Evolutionary conservation across 2,329 filamentous ascomycete genomes (phyloP).

Genomic region (Scolecobasidium constrictum): DNA sequence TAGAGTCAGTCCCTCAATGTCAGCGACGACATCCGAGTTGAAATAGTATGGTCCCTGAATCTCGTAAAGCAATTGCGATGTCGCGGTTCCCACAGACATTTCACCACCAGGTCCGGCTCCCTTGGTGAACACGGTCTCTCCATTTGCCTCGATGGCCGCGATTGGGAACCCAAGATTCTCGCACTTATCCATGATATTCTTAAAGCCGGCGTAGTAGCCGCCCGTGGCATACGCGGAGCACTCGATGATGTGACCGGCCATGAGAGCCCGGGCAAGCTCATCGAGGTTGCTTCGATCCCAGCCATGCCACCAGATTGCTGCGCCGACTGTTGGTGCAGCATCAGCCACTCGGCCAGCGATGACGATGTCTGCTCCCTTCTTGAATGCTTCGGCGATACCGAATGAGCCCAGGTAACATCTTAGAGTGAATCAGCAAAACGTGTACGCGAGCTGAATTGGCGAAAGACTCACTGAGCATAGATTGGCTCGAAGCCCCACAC

Average conservation of each 20-base stretch:
- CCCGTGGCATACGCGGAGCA: constrained; percentile 31
- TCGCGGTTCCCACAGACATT: constrained; percentile 10
- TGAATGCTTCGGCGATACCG: constrained; percentile 28
- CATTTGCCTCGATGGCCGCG: constrained; percentile 31
- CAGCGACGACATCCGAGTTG: constrained; percentile 21
- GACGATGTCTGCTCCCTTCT: constrained; percentile 32
- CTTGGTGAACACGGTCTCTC: constrained; percentile 33
- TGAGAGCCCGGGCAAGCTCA: constrained; percentile 26
- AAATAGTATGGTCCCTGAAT: constrained; percentile 28
- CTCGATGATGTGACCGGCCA: constrained; percentile 22
- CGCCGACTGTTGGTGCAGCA: constrained; percentile 20
- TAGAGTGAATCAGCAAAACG: too few relatives aligned
- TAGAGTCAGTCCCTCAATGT: constrained; percentile 16
- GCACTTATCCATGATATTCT: constrained; percentile 13
- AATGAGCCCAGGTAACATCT: constrained; percentile 23
- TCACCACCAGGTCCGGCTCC: constrained; percentile 28
- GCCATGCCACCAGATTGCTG: constrained; percentile 31
- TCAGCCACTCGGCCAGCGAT: constrained; percentile 35
- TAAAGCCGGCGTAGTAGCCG: constrained; percentile 35
- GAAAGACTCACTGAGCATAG: constrained; percentile 12
- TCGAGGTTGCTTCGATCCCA: constrained; percentile 29
- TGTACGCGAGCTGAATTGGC: too few relatives aligned
- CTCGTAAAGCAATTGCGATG: constrained; percentile 25
- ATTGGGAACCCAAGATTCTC: constrained; percentile 35
- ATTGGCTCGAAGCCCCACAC: constrained; percentile 13